A percentile compares a stretch with the other conserved stretches of the same genome.
Conservation (phyloP, 371 early-diverging fungal species). For the Mortierella sp. region DNA sequence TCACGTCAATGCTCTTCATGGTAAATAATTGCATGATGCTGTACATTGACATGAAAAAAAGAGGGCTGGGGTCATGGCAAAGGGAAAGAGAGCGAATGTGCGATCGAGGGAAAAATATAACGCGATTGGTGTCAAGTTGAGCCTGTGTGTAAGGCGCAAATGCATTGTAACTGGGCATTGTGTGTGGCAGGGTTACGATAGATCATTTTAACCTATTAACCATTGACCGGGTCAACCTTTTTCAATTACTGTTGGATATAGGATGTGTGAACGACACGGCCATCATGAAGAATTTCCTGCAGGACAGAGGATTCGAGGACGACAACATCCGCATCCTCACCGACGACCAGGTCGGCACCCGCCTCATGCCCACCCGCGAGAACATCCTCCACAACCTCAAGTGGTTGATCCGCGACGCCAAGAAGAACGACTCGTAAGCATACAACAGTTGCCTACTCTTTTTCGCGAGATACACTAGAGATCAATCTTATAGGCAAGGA, state of each 20-base stretch:
- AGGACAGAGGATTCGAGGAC: constrained; percentile 64
- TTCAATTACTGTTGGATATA: constrained; percentile 1
- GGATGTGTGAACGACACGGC: constrained; percentile 84
- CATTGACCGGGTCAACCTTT: neutral
- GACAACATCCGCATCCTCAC: constrained; percentile 74
- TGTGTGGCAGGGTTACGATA: neutral
- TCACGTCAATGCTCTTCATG: constrained; percentile 31
- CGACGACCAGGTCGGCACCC: constrained; percentile 75
- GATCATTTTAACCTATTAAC: neutral
- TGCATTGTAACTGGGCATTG: neutral
- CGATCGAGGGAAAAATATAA: neutral
- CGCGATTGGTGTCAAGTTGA: neutral
- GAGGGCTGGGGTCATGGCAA: neutral
- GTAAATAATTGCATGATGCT: constrained; percentile 12
- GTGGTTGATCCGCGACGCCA: constrained; percentile 80
- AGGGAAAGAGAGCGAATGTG: neutral
- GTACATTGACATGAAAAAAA: neutral
- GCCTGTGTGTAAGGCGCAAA: neutral
- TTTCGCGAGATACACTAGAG: neutral
- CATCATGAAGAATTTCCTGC: constrained; percentile 70
- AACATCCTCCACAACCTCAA: constrained; percentile 79
- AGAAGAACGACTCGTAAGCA: constrained; percentile 71
- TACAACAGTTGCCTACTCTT: neutral
- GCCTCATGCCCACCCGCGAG: constrained; percentile 70
- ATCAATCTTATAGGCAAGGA: no score